phyloP scores from a whole-genome alignment of 331 rosid genomes.

The Ulmus americana region DNA sequence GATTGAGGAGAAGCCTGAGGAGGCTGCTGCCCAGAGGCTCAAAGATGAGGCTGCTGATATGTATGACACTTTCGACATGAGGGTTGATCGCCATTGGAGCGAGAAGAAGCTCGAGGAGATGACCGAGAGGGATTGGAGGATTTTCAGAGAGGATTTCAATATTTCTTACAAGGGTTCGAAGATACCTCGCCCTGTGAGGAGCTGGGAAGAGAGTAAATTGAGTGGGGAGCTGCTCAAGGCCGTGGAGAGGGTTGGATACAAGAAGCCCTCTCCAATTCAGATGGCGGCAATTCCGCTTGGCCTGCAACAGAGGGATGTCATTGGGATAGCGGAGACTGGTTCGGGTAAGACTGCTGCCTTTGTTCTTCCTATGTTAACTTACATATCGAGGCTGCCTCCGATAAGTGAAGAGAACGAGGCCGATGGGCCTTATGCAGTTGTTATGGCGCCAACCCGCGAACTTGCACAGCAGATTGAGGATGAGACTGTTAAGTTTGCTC shows the following conservation, averaged over 20 bases:
- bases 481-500: slow-evolving; percentile 79
- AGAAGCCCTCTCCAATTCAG: slow-evolving; percentile 83
- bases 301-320: slow-evolving; percentile 74
- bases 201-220: slow-evolving; percentile 68
- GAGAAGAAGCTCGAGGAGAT: slow-evolving; percentile 85
- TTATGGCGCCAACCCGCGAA: slow-evolving; percentile 95
- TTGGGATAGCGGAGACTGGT: slow-evolving; percentile 84
- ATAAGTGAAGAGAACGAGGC: slow-evolving; percentile 85
- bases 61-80: slow-evolving; percentile 77
- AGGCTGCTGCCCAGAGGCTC: slow-evolving; percentile 67
- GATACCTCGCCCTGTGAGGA: slow-evolving; percentile 82
- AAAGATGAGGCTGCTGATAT: slow-evolving; percentile 69
- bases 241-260: slow-evolving; percentile 74
- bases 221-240: slow-evolving; percentile 65
- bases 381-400: slow-evolving; percentile 77
- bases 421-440: slow-evolving; percentile 85
- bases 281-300: slow-evolving; percentile 92
- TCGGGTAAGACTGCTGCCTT: slow-evolving; percentile 95
- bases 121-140: slow-evolving; percentile 84
- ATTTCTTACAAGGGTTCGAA: slow-evolving; percentile 80
- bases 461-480: slow-evolving; percentile 92
- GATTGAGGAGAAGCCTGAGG: slow-evolving; percentile 72
- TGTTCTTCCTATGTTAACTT: slow-evolving; percentile 83
- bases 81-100: slow-evolving; percentile 83
- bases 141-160: slow-evolving; percentile 74